A percentile compares a stretch with the other conserved stretches of the same genome.
These are phyloP conservation scores for Bipolaris sorokiniana DNA, from an alignment of 2,329 filamentous ascomycete genomes.

Conservation along the genomic window DNA sequence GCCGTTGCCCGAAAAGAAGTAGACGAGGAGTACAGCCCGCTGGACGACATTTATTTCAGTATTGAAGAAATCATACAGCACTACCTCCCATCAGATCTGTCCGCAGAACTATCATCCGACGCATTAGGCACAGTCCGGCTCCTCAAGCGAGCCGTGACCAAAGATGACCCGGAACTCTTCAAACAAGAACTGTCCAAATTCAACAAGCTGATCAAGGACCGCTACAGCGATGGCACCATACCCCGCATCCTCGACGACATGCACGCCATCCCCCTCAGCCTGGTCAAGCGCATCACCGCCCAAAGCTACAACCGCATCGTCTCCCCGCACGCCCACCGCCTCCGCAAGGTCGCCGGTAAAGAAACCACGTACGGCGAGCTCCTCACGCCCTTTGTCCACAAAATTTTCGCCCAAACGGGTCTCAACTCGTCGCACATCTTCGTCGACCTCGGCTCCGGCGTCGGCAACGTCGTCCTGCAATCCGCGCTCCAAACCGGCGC, in stretches of 20 bases:
- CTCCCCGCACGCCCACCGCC: slow-evolving; percentile 81
- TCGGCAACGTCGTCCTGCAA: slow-evolving; percentile 94
- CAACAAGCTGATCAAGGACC: slow-evolving; percentile 71
- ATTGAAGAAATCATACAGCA: slow-evolving; percentile 69
- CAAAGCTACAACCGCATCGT: slow-evolving; percentile 94
- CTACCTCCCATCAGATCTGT: slow-evolving; percentile 76
- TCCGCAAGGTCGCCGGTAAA: slow-evolving; percentile 86
- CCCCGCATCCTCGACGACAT: slow-evolving; percentile 72
- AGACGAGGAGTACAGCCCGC: slow-evolving; percentile 59
- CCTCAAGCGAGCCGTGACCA: slow-evolving; percentile 74
- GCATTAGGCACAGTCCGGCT: slow-evolving; percentile 76
- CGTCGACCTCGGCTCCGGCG: slow-evolving; percentile 92
- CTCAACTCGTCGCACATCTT: slow-evolving; percentile 87
- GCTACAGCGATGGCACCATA: slow-evolving; percentile 74
- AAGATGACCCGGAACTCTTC: slow-evolving; percentile 72
- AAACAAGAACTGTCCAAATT: slow-evolving; percentile 75
- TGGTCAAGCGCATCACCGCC: slow-evolving; percentile 77
- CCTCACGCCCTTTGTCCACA: slow-evolving; percentile 79
- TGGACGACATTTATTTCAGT: slow-evolving; percentile 72
- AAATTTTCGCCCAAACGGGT: slow-evolving; percentile 77
- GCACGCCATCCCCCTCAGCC: slow-evolving; percentile 69
- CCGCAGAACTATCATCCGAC: slow-evolving; percentile 71
- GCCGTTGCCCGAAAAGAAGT: slow-evolving; percentile 33
- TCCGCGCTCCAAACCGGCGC: slow-evolving; percentile 92
- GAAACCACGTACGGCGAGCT: slow-evolving; percentile 96